These are phyloP conservation scores for Zymoseptoria tritici DNA, from an alignment of 2,329 filamentous ascomycete species.

Conservation along the genomic window DNA sequence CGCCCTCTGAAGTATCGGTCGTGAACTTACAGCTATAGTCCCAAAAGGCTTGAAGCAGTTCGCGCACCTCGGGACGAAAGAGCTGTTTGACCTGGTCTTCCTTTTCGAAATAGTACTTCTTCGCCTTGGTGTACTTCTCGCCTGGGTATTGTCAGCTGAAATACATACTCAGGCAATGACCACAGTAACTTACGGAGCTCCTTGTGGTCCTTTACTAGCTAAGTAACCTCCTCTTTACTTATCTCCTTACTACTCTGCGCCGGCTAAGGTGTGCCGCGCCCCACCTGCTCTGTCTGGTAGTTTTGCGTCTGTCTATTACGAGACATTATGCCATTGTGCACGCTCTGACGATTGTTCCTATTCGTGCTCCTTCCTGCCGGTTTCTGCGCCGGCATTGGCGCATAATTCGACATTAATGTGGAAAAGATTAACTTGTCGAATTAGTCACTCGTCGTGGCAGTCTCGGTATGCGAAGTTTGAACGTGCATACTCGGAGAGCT, in stretches of 20 bases:
- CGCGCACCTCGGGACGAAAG: too few species aligned
- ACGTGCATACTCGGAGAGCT: too few species aligned
- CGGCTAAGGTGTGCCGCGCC: conserved; percentile 39
- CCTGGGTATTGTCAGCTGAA: conserved; percentile 46
- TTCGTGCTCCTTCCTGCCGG: conserved; percentile 16
- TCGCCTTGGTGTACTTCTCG: conserved; percentile 95
- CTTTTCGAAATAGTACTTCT: conserved; percentile 93
- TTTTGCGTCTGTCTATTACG: conserved; percentile 37
- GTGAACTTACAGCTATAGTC: too few species aligned
- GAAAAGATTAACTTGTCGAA: too few species aligned
- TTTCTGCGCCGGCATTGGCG: conserved; percentile 22
- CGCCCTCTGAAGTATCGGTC: too few species aligned
- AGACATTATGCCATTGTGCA: conserved; percentile 24
- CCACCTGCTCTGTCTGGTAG: conserved; percentile 28
- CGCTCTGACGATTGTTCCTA: conserved; percentile 27
- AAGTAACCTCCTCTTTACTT: conserved; percentile 41
- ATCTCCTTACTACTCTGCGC: conserved; percentile 34
- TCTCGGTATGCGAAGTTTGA: too few species aligned
- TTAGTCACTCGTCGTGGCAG: too few species aligned
- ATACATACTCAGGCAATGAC: neutral
- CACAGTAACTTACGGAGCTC: conserved; percentile 37
- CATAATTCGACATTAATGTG: conserved; percentile 28
- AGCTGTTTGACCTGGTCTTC: conserved; percentile 83
- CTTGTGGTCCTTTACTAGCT: conserved; percentile 44
- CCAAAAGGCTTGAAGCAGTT: too few species aligned